phyloP scores from a whole-genome alignment of 2,329 filamentous ascomycete genomes.

The Cladophialophora exuberans region DNA sequence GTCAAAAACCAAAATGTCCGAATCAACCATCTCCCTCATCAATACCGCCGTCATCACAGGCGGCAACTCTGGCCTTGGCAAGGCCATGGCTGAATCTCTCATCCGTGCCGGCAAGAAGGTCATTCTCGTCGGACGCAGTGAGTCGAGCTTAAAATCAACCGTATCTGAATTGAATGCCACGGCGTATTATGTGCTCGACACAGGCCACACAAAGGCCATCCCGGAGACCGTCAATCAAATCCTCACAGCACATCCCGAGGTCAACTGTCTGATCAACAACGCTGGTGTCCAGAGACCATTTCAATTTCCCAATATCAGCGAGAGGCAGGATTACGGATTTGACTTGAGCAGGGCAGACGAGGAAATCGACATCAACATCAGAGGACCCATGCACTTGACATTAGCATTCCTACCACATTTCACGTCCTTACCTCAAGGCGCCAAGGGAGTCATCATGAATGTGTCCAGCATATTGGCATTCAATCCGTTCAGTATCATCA shows the following conservation, averaged over 20 bases:
- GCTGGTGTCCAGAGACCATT: constrained; percentile 62
- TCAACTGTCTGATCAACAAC: constrained; percentile 65
- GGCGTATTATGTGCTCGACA: constrained; percentile 59
- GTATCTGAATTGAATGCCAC: constrained; percentile 49
- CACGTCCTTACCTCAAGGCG: constrained; percentile 38
- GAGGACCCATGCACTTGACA: constrained; percentile 61
- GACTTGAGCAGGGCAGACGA: constrained; percentile 55
- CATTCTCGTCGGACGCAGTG: constrained; percentile 45
- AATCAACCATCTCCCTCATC: constrained; percentile 12
- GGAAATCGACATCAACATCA: constrained; percentile 63
- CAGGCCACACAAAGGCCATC: constrained; percentile 46
- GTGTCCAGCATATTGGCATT: constrained; percentile 59
- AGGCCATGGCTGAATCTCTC: constrained; percentile 33
- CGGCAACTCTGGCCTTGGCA: constrained; percentile 34
- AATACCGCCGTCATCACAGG: constrained; percentile 34
- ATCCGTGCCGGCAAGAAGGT: constrained; percentile 31
- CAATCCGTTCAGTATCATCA: constrained; percentile 57
- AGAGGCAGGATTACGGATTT: constrained; percentile 36
- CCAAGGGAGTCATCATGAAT: constrained; percentile 55
- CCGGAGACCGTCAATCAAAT: constrained; percentile 51
- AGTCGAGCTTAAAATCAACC: constrained; percentile 54
- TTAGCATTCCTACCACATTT: constrained; percentile 56
- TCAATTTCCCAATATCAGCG: constrained; percentile 41
- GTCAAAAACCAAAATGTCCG: not conserved
- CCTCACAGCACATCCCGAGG: constrained; percentile 54